Evolutionary conservation across 2,329 filamentous ascomycete species (phyloP).

Genomic region (Cryphonectria parasitica): DNA sequence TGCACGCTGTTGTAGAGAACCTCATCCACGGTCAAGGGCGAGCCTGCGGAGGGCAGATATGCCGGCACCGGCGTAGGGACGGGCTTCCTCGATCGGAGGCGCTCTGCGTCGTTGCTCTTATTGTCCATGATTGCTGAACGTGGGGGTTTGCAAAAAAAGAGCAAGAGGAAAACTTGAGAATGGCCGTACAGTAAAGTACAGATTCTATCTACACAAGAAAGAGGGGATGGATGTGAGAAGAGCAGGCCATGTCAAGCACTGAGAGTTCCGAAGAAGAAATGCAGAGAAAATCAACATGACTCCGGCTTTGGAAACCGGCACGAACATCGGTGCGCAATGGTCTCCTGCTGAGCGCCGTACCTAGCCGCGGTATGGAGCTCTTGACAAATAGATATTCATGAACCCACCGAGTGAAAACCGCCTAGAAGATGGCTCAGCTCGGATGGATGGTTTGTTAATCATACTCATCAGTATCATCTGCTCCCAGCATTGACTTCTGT

Average conservation of each 20-base stretch:
- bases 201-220: neutral
- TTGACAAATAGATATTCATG: neutral
- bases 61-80: constrained; percentile 54
- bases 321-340: neutral
- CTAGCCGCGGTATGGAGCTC: neutral
- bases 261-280: neutral
- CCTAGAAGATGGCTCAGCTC: neutral
- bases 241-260: neutral
- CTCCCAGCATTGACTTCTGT: neutral
- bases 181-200: neutral
- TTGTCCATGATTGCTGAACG: constrained; percentile 28
- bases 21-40: constrained; percentile 49
- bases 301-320: neutral
- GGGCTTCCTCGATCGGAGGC: constrained; percentile 47
- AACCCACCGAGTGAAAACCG: neutral
- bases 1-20: constrained; percentile 65
- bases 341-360: neutral
- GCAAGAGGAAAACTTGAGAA: neutral
- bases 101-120: constrained; percentile 35
- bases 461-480: neutral
- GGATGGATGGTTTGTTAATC: neutral
- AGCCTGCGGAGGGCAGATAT: constrained; percentile 49
- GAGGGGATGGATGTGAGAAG: neutral
- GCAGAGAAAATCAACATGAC: neutral
- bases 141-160: neutral